Evolutionary conservation across 2,329 filamentous ascomycete species (phyloP), one percentile per base, ranked within the genome.

Genomic region (Hymenoscyphus fraxineus): DNA sequence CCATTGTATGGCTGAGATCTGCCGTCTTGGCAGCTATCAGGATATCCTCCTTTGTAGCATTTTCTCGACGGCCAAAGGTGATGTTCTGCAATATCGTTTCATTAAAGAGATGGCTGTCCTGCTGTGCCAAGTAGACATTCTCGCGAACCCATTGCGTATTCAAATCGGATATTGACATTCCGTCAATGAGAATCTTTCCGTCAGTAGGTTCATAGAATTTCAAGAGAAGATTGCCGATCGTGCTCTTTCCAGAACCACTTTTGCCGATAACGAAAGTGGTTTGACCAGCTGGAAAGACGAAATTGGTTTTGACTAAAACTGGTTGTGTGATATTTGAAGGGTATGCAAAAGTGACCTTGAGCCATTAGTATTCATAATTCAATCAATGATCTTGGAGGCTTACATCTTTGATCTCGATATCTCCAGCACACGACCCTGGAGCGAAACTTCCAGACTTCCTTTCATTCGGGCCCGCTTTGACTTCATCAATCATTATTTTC

Each of bases 241-340:
- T 98, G 70, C 92, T 97, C 76, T 98, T 98, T 0, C 94, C 94
- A 1, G 92, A 97, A 0, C 95, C 95, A 72, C 92, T 97, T 71
- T 83, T 85, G 0, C 94, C 95, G 59, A 97, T 85, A 1, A 98
- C 81, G 72, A 95, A 97, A 0, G 88, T 92, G 2, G 89, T 86
- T 66, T 90, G 81, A 0, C 90, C 88, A 0, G 88, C 82, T 0
- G 87, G 84, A 64, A 98, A 94, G 68, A 82, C 84, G 66, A 97
- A 83, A 0, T 82, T 87, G 0, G 85, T 84, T 6, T 83, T 78
- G 0, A 83, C 77, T 10, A 97, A 80, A 1, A 88, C 87, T 0
- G 77, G 74, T 19, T 83, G 82, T 1, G 83, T 77, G 0, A 85
- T 85, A 58, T 90, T 88, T 0, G 87, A 86, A 1, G 93, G 91